A percentile compares a stretch with the other conserved stretches of the same genome.
Conservation (phyloP, 495 filamentous ascomycete genomes). For the Penicillium atrosanguineum region DNA sequence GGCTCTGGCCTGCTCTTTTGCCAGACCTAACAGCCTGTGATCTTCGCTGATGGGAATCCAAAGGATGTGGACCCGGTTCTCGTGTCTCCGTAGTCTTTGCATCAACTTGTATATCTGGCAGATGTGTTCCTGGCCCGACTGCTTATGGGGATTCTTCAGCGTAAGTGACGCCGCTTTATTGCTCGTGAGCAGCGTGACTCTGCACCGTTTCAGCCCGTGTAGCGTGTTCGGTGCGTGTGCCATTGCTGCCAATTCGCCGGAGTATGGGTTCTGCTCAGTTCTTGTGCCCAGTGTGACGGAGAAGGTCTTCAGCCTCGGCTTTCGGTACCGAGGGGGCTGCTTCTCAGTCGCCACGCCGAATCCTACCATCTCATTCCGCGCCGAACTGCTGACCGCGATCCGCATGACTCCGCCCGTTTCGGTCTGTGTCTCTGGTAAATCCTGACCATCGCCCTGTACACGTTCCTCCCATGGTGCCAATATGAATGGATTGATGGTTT, state of each 20-base stretch:
- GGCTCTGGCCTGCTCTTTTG: constrained; percentile 24
- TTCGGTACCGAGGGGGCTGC: constrained; percentile 13
- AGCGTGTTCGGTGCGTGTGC: constrained; percentile 7
- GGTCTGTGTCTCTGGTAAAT: background rate
- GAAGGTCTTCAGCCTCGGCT: constrained; percentile 10
- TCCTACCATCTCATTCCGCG: constrained; percentile 12
- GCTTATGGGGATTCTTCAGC: constrained; percentile 14
- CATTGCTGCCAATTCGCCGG: constrained; percentile 11
- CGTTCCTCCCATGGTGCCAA: constrained; percentile 12
- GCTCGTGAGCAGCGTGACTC: constrained; percentile 12
- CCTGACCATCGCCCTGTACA: constrained; percentile 4
- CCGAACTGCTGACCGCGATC: constrained; percentile 12
- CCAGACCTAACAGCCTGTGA: constrained; percentile 22
- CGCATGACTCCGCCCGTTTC: constrained; percentile 1
- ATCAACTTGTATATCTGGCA: constrained; percentile 21
- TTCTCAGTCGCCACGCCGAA: constrained; percentile 13
- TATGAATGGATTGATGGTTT: constrained; percentile 12
- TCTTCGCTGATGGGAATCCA: constrained; percentile 16
- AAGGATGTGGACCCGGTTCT: constrained; percentile 14
- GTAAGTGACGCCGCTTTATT: constrained; percentile 15
- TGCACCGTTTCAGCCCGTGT: constrained; percentile 8
- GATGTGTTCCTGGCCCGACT: too few species aligned
- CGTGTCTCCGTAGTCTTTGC: constrained; percentile 15
- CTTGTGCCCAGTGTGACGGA: constrained; percentile 8
- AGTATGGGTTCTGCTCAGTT: too few species aligned